Base-by-base conservation (phyloP, 2,329 filamentous ascomycete species). In the Bimuria novae-zelandiae region DNA sequence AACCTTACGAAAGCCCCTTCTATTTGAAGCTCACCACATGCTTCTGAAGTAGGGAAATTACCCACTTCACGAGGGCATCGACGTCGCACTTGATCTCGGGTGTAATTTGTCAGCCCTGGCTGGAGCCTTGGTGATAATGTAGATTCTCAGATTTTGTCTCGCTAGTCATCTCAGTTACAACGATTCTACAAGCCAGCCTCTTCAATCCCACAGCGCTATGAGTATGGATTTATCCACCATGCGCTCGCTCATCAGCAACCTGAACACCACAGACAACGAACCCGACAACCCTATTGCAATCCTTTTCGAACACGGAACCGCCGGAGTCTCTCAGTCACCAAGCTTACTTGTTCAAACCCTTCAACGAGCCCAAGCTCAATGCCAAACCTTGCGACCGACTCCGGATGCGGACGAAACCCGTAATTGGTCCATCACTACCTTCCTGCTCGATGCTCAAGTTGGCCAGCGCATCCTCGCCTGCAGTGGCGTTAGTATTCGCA, bases 391-490 rank as follows among this genome's bases (percentile, higher is more conserved):
- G 94, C 32, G 92, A 96, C 72, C 94, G 89, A 80, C 92, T 97
- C 77, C 94, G 87, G 84, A 99, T 99, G 73, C 94, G 88, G 59
- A 99, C 92, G 75, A 99, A 99, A 39, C 94, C 94, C 36, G 93
- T 97, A 59, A 99, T 93, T 5, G 92, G 91, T 21, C 94, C 94
- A 68, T 96, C 89, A 22, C 96, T 92, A 54, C 92, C 92, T 74
- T 97, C 92, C 79, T 97, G 93, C 77, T 99, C 94, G 68, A 99
- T 97, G 73, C 92, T 97, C 76, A 99, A 73, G 74, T 99, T 99
- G 69, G 94, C 94, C 68, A 99, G 80, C 55, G 94, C 94, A 79
- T 99, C 94, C 89, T 99, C 94, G 60, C 94, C 94, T 99, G 68
- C 48, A 11, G 62, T 41, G 52, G 23, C 35, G 10, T 61, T 55